Percentiles rank a stretch among this genome's conserved stretches.
Evolutionary conservation across 495 filamentous ascomycete species (phyloP).

Genomic region (Penicillium goetzii): DNA sequence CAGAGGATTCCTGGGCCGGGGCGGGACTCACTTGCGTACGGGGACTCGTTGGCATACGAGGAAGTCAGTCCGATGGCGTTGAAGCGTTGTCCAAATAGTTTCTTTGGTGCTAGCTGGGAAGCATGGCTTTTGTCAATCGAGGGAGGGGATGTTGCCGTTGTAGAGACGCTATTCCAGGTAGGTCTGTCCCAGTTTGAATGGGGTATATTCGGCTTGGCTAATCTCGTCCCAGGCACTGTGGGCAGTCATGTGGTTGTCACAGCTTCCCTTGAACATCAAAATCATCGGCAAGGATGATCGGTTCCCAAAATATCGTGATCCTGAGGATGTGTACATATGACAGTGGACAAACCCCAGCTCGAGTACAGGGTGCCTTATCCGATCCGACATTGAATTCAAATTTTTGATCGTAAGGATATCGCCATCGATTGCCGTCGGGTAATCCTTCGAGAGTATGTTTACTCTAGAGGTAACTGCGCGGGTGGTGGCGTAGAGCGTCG

Average conservation of each 20-base stretch:
- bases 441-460: neutral
- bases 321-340: constrained; percentile 1
- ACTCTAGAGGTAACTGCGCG: neutral
- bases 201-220: neutral
- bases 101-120: constrained; percentile 1
- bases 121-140: constrained; percentile 6
- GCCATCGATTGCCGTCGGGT: neutral
- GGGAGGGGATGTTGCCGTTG: constrained; percentile 5
- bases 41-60: neutral
- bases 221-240: neutral
- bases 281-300: neutral
- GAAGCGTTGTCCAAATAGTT: neutral
- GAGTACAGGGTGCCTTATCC: neutral
- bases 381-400: neutral
- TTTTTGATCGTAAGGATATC: neutral
- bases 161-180: constrained; percentile 7
- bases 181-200: neutral
- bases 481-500: neutral
- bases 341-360: neutral
- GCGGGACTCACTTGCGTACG: neutral
- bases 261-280: neutral
- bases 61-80: constrained; percentile 7
- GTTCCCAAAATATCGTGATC: constrained; percentile 1
- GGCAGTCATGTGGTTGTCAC: neutral
- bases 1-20: neutral